Evolutionary conservation across 495 filamentous ascomycete genomes (phyloP).

Genomic region (Trichoderma gamsii): DNA sequence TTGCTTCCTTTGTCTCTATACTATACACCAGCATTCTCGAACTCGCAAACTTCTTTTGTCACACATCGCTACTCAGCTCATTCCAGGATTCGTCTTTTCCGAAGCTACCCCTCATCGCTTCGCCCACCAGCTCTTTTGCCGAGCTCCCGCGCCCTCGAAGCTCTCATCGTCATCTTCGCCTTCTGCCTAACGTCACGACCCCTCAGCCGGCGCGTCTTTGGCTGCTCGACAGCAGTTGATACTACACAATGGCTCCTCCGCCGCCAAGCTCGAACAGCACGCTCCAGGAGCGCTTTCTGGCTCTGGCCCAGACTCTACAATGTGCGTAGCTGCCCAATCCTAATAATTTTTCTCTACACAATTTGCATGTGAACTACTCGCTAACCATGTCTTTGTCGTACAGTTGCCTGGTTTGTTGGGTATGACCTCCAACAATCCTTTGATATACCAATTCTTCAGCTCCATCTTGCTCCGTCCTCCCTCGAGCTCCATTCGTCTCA

Average conservation of each 20-base stretch:
- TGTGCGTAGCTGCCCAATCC: conserved; percentile 48
- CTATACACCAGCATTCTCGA: neutral
- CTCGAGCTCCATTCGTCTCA: neutral
- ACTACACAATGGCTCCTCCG: conserved; percentile 44
- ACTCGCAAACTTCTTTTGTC: neutral
- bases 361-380: neutral
- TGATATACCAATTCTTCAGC: neutral
- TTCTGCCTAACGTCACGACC: conserved; percentile 10
- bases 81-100: neutral
- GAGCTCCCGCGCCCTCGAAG: neutral
- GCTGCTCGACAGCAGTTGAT: neutral
- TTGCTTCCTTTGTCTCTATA: neutral
- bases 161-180: conserved; percentile 2
- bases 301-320: conserved; percentile 80
- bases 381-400: conserved; percentile 24
- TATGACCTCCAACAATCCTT: conserved; percentile 43
- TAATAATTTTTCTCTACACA: conserved; percentile 16
- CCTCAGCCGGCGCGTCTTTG: neutral
- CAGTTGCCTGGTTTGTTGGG: conserved; percentile 81
- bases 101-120: neutral
- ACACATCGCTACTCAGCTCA: neutral
- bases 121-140: neutral
- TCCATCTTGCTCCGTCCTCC: conserved; percentile 3
- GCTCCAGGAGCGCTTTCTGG: conserved; percentile 64
- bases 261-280: conserved; percentile 66